phyloP scores from a whole-genome alignment of 768 basidiomycete species.

The Kwoniella heveanensis region DNA sequence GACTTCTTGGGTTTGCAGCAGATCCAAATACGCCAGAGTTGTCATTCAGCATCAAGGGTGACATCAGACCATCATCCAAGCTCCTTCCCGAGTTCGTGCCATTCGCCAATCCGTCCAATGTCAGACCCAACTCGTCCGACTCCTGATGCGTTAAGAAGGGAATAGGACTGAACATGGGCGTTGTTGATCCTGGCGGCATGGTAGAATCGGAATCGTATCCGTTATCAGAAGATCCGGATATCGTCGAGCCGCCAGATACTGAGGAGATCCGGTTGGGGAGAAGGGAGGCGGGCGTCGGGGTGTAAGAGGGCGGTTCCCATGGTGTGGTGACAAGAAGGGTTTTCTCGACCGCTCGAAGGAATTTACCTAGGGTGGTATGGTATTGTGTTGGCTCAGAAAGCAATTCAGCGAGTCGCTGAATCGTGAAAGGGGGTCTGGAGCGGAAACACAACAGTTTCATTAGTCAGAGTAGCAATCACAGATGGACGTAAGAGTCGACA shows the following conservation, averaged over 20 bases:
- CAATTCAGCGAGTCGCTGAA: constrained; percentile 55
- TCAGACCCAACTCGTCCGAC: neutral
- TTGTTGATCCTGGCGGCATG: constrained; percentile 39
- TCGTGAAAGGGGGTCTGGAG: constrained; percentile 55
- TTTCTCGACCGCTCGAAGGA: constrained; percentile 55
- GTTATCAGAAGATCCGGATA: constrained; percentile 19
- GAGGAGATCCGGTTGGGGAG: constrained; percentile 4
- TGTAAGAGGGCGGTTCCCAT: constrained; percentile 47
- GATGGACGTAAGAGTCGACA: neutral
- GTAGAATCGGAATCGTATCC: constrained; percentile 31
- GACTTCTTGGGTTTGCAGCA: constrained; percentile 26
- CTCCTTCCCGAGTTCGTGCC: neutral
- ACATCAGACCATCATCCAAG: constrained; percentile 36
- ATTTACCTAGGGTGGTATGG: constrained; percentile 53
- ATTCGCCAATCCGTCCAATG: neutral
- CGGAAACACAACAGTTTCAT: neutral
- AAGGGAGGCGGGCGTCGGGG: constrained; percentile 1
- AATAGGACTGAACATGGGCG: constrained; percentile 57
- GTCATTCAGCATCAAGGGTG: constrained; percentile 37
- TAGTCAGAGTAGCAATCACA: neutral
- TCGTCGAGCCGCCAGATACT: constrained; percentile 8
- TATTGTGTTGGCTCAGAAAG: constrained; percentile 37
- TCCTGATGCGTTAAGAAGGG: constrained; percentile 44
- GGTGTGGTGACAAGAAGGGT: constrained; percentile 52
- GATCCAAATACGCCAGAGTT: constrained; percentile 12